A percentile compares a stretch with the other conserved stretches of the same genome.
Evolutionary conservation across 192 early-diverging fungal genomes (phyloP).

Genomic region (Dimargaris cristalligena): DNA sequence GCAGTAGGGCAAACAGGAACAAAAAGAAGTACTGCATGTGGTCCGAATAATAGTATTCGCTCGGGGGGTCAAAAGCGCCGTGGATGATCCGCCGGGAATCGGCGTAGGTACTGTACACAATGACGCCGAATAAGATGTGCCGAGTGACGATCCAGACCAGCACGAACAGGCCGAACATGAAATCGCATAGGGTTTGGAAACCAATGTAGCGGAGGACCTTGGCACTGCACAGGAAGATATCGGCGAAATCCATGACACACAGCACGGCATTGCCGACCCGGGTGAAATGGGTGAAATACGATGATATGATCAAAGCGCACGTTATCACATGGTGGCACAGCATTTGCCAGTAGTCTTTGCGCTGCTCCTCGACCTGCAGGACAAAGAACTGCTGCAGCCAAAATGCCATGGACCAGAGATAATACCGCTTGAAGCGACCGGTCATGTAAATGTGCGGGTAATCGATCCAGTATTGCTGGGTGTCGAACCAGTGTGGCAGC

Average conservation of each 20-base stretch:
- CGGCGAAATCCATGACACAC: constrained; percentile 35
- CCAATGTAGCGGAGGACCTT: constrained; percentile 65
- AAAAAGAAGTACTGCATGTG: constrained; percentile 34
- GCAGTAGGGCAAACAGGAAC: constrained; percentile 38
- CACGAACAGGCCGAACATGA: constrained; percentile 56
- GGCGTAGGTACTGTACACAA: constrained; percentile 42
- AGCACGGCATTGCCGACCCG: constrained; percentile 33
- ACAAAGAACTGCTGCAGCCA: constrained; percentile 31
- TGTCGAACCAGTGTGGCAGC: constrained; percentile 29
- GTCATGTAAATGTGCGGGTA: constrained; percentile 28
- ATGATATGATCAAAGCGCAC: constrained; percentile 24
- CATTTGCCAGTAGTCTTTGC: constrained; percentile 31
- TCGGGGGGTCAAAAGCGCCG: constrained; percentile 36
- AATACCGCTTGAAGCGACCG: constrained; percentile 29
- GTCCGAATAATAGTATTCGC: constrained; percentile 32
- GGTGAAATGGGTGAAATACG: constrained; percentile 32
- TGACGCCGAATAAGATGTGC: constrained; percentile 48
- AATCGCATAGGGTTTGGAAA: constrained; percentile 39
- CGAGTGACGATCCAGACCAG: constrained; percentile 61
- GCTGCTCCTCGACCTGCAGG: constrained; percentile 30
- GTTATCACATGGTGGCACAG: constrained; percentile 34
- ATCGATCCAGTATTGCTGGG: constrained; percentile 23
- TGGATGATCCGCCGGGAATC: constrained; percentile 30
- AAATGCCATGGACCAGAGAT: constrained; percentile 26
- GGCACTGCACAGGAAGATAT: constrained; percentile 36